Evolutionary conservation across 2,329 filamentous ascomycete genomes (phyloP).

Genomic region (Geoglossum cookeanum): DNA sequence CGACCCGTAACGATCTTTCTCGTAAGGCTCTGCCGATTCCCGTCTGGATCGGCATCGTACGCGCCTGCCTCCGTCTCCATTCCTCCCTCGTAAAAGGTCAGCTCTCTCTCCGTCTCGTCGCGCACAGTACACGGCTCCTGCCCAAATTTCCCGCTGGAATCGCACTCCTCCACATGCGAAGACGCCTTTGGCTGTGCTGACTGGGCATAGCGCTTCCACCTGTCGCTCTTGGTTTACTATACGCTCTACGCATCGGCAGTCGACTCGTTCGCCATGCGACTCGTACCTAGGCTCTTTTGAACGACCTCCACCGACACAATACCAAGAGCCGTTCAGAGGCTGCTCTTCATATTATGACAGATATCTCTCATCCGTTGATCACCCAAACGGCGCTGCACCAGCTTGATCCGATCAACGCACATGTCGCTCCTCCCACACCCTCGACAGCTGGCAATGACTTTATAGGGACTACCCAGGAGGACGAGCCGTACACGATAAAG

Average conservation of each 20-base stretch:
- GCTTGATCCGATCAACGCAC: not conserved
- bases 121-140: not conserved
- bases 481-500: constrained; percentile 87
- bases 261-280: constrained; percentile 2
- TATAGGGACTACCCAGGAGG: constrained; percentile 26
- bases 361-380: constrained; percentile 33
- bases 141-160: not conserved
- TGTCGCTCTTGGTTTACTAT: not conserved
- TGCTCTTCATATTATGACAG: constrained; percentile 38
- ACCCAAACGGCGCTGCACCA: constrained; percentile 32
- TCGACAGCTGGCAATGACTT: not conserved
- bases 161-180: not conserved
- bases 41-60: not conserved
- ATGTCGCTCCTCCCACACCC: not conserved
- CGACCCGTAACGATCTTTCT: constrained; percentile 1
- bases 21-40: not conserved
- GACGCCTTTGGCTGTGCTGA: not conserved
- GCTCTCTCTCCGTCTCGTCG: not conserved
- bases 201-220: not conserved
- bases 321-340: not conserved
- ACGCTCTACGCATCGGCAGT: not conserved
- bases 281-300: not conserved
- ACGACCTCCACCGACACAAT: not conserved
- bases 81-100: not conserved
- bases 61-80: not conserved